phyloP scores from a whole-genome alignment of 148 eudicot species.

The Camellia japonica region DNA sequence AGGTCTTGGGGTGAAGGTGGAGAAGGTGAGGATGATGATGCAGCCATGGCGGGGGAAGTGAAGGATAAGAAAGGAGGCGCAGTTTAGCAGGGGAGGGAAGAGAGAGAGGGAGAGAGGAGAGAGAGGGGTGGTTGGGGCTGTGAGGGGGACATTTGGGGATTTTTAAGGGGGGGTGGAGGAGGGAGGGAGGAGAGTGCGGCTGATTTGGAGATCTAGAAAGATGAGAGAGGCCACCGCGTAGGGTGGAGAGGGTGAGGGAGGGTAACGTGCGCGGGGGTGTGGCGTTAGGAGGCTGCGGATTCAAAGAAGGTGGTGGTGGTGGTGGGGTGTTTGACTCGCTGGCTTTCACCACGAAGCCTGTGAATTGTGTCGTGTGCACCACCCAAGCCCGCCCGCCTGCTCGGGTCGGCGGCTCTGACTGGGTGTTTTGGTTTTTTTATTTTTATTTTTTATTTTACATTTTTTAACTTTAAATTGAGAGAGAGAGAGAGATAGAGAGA shows the following conservation, averaged over 20 bases:
- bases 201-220: constrained; percentile 27
- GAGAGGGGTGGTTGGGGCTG: not conserved
- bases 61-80: not conserved
- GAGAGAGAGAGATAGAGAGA: no score
- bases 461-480: no score
- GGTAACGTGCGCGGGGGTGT: constrained; percentile 23
- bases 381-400: constrained; percentile 6
- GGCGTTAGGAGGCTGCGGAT: constrained; percentile 8
- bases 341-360: no score
- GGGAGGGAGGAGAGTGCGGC: constrained; percentile 18
- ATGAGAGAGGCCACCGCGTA: constrained; percentile 10
- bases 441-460: no score
- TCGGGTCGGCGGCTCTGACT: constrained; percentile 7
- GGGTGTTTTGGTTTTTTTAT: not conserved
- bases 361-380: not conserved
- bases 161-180: constrained; percentile 3
- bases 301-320: not conserved
- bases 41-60: constrained; percentile 1
- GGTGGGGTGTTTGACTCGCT: not conserved
- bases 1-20: not conserved
- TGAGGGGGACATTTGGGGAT: not conserved
- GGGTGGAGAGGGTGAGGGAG: constrained; percentile 16
- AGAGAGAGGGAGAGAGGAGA: not conserved
- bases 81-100: not conserved
- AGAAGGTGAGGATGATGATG: not conserved